A percentile compares a stretch with the other conserved stretches of the same genome.
Conservation (phyloP, 2,329 filamentous ascomycete genomes). For the Pseudomassariella vexata region DNA sequence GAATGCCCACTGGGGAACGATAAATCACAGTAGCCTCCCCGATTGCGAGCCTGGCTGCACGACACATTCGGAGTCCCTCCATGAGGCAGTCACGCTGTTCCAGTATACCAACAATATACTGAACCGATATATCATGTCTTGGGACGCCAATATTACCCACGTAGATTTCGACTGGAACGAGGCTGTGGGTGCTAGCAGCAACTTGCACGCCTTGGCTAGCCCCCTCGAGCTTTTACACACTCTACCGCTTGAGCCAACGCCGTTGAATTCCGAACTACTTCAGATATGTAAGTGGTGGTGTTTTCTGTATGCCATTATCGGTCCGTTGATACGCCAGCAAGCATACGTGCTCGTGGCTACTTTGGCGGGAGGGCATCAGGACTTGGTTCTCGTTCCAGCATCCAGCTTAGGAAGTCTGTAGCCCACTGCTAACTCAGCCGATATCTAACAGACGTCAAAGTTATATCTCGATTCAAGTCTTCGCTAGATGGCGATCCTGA, state of each 20-base stretch:
- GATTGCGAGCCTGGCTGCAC: slow-evolving; percentile 3
- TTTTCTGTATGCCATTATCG: no score
- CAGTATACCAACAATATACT: background rate
- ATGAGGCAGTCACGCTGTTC: slow-evolving; percentile 1
- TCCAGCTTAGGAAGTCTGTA: background rate
- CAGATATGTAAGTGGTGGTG: slow-evolving; percentile 6
- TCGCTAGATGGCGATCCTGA: slow-evolving; percentile 6
- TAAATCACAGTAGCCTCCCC: background rate
- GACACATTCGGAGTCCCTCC: slow-evolving; percentile 1
- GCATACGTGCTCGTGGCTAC: no score
- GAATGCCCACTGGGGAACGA: background rate
- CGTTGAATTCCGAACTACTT: slow-evolving; percentile 2
- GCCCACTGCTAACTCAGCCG: background rate
- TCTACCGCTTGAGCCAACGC: slow-evolving; percentile 1
- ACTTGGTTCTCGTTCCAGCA: no score
- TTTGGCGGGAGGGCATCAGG: no score
- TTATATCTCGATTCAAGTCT: slow-evolving; percentile 3
- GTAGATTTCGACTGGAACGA: background rate
- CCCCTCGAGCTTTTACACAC: background rate
- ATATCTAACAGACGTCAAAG: slow-evolving; percentile 1
- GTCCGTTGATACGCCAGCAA: no score
- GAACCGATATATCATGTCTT: background rate
- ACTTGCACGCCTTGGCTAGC: background rate
- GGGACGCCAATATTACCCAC: background rate
- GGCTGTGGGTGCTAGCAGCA: background rate